phyloP scores from a whole-genome alignment of 345 rosid species.

The rapeseed (Brassica napus) region Da-Ae NC_063448.1:13718501-13719000 shows the following conservation, averaged over 20 bases:
- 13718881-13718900: not conserved
- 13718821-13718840: not conserved
- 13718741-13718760: not conserved
- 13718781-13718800: not conserved
- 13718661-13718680: not conserved
- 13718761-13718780: not conserved
- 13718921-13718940: too few species aligned
- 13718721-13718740: not conserved
- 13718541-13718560: too few species aligned
- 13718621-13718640: too few species aligned
- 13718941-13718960: too few species aligned
- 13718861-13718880: not conserved
- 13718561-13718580: too few species aligned
- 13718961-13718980: too few species aligned
- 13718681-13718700: not conserved
- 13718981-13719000: too few species aligned
- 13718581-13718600: too few species aligned
- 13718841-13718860: not conserved
- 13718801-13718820: not conserved
- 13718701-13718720: not conserved
- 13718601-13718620: too few species aligned
- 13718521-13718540: too few species aligned
- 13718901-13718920: too few species aligned
- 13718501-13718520: too few species aligned
- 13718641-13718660: not conserved